Evolutionary conservation across 2,329 filamentous ascomycete genomes (phyloP).

Genomic region (Helicocarpus griseus): DNA sequence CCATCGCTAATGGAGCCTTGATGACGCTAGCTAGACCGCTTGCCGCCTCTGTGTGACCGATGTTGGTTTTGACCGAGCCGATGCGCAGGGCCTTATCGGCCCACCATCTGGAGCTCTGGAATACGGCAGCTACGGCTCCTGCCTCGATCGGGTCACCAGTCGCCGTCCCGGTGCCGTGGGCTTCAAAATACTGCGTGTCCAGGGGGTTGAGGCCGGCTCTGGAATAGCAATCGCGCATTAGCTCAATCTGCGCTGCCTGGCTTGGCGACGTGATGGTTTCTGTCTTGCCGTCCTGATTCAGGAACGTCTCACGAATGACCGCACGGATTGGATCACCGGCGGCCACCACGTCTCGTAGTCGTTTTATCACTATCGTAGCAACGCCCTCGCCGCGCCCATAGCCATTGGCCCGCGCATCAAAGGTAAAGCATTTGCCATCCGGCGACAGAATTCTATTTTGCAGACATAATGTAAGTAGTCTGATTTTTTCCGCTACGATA

Average conservation of each 20-base stretch:
- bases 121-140: background rate
- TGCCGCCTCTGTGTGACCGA: constrained; percentile 13
- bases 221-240: no score
- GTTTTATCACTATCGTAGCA: no score
- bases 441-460: constrained; percentile 14
- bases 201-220: constrained; percentile 20
- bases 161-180: constrained; percentile 10
- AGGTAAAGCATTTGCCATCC: constrained; percentile 17
- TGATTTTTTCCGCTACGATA: no score
- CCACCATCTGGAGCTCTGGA: background rate
- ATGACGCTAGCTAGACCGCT: constrained; percentile 8
- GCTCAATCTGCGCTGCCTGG: constrained; percentile 12
- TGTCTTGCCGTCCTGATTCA: constrained; percentile 24
- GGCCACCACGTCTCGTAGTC: no score
- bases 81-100: no score
- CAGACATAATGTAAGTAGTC: no score
- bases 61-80: background rate
- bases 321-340: constrained; percentile 41
- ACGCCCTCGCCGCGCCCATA: constrained; percentile 55
- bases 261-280: constrained; percentile 16
- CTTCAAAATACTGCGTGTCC: constrained; percentile 12
- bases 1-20: constrained; percentile 16
- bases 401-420: constrained; percentile 31
- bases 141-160: constrained; percentile 5
- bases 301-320: constrained; percentile 25